Percentiles rank a stretch among this genome's conserved stretches.
Conservation (phyloP, 495 filamentous ascomycete genomes). For the Penicillium steckii region DNA sequence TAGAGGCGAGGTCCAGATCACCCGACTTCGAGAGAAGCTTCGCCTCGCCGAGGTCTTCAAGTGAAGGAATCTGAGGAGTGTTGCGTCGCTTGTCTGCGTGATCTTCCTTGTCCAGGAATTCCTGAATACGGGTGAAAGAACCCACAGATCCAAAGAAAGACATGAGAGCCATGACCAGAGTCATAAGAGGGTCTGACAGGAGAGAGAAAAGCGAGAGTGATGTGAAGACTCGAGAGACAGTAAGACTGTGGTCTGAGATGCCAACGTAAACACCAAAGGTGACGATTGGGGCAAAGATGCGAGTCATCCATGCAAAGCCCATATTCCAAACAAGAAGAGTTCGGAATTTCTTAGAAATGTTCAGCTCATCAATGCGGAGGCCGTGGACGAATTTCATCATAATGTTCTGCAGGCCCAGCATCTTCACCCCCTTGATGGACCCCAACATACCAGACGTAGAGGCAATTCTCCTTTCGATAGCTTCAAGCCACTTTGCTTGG, state of each 20-base stretch:
- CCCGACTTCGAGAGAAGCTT: slow-evolving; percentile 20
- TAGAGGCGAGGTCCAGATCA: slow-evolving; percentile 21
- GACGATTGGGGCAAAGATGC: slow-evolving; percentile 50
- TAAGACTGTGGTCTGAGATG: slow-evolving; percentile 48
- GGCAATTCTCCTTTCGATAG: slow-evolving; percentile 51
- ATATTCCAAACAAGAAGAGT: slow-evolving; percentile 54
- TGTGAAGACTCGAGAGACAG: slow-evolving; percentile 54
- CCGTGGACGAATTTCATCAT: slow-evolving; percentile 43
- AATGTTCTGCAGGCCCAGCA: slow-evolving; percentile 51
- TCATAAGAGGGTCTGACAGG: slow-evolving; percentile 53
- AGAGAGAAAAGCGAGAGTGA: slow-evolving; percentile 61
- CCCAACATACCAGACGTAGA: slow-evolving; percentile 54
- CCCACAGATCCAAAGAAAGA: slow-evolving; percentile 52
- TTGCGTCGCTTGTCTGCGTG: slow-evolving; percentile 33
- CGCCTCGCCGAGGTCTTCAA: slow-evolving; percentile 22
- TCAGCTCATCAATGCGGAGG: slow-evolving; percentile 56
- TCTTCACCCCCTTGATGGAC: slow-evolving; percentile 62
- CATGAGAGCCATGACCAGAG: slow-evolving; percentile 57
- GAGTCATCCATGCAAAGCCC: slow-evolving; percentile 52
- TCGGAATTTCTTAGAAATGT: slow-evolving; percentile 55
- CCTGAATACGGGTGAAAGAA: slow-evolving; percentile 58
- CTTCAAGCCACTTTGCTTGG: slow-evolving; percentile 28
- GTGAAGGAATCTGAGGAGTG: slow-evolving; percentile 14
- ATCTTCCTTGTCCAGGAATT: slow-evolving; percentile 49
- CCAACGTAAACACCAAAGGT: slow-evolving; percentile 52